Conservation (phyloP, 2,329 filamentous ascomycete genomes). For the Chaetomium olivaceum region DNA sequence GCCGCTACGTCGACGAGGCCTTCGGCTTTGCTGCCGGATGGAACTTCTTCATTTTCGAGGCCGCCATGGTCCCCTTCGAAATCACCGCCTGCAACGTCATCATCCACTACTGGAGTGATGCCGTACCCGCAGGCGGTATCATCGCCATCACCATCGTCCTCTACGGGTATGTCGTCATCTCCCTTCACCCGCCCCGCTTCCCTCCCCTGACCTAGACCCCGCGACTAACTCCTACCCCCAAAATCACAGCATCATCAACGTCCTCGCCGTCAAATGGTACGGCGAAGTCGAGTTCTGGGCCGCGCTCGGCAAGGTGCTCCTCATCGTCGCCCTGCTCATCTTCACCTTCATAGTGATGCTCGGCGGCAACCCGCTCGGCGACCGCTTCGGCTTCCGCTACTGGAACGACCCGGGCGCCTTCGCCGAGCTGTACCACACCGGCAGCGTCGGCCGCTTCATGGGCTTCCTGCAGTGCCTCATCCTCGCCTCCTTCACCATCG, state of each 20-base stretch:
- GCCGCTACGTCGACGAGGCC: constrained; percentile 72
- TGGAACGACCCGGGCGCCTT: constrained; percentile 72
- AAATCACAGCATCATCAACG: constrained; percentile 63
- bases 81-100: constrained; percentile 65
- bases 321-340: constrained; percentile 69
- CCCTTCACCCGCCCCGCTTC: background rate
- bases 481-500: constrained; percentile 67
- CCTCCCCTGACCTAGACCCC: background rate
- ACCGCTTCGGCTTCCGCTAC: constrained; percentile 71
- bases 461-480: constrained; percentile 77
- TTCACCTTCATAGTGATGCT: constrained; percentile 85
- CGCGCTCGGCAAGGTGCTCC: constrained; percentile 68
- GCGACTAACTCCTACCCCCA: background rate
- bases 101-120: constrained; percentile 62
- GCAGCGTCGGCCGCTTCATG: constrained; percentile 68
- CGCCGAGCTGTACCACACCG: constrained; percentile 62
- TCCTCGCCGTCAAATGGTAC: constrained; percentile 73
- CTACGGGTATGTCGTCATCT: constrained; percentile 23
- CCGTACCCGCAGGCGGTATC: constrained; percentile 55
- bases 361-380: constrained; percentile 73
- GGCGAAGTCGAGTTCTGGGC: constrained; percentile 78
- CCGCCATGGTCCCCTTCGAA: constrained; percentile 67
- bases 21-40: constrained; percentile 73
- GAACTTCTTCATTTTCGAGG: constrained; percentile 74
- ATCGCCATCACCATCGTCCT: constrained; percentile 59